phyloP scores from a whole-genome alignment of 768 basidiomycete species.

The Polyporus arcularius region DNA sequence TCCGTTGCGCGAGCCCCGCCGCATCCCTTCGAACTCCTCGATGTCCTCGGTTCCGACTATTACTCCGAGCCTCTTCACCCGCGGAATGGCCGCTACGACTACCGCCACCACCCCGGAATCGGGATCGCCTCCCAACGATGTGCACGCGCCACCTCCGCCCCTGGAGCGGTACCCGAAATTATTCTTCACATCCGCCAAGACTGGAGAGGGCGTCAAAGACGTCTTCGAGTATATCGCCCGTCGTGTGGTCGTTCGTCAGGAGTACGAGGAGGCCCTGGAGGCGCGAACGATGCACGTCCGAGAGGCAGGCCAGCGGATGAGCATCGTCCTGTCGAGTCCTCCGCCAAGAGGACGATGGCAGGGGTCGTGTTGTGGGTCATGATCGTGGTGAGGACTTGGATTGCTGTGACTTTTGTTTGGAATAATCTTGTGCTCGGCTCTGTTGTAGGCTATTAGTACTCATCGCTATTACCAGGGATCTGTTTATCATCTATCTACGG shows the following conservation, averaged over 20 bases:
- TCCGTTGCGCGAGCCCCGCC: slow-evolving; percentile 29
- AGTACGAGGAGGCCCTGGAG: slow-evolving; percentile 63
- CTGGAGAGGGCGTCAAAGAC: slow-evolving; percentile 66
- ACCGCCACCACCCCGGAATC: slow-evolving; percentile 28
- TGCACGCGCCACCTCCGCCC: slow-evolving; percentile 20
- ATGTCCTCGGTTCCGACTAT: slow-evolving; percentile 57
- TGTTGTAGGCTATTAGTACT: slow-evolving; percentile 14
- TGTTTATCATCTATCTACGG: slow-evolving; percentile 14
- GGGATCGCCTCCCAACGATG: slow-evolving; percentile 12
- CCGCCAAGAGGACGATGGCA: not conserved
- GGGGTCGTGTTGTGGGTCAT: slow-evolving; percentile 12
- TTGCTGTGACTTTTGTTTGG: not conserved
- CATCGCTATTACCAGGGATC: slow-evolving; percentile 2
- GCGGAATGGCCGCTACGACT: slow-evolving; percentile 22
- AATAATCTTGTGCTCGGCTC: not conserved
- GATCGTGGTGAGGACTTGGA: not conserved
- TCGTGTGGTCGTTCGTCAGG: slow-evolving; percentile 64
- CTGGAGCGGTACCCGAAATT: slow-evolving; percentile 61
- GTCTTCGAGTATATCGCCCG: slow-evolving; percentile 78
- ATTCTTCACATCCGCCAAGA: slow-evolving; percentile 80
- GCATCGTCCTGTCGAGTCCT: slow-evolving; percentile 35
- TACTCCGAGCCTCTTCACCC: slow-evolving; percentile 57
- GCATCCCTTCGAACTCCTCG: slow-evolving; percentile 35
- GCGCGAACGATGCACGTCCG: slow-evolving; percentile 42
- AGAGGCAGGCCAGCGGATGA: slow-evolving; percentile 39